Evolutionary conservation across 2,329 filamentous ascomycete species (phyloP), one percentile per base, ranked within the genome.

Genomic region (Ophiocordyceps camponoti-leonardi): DNA sequence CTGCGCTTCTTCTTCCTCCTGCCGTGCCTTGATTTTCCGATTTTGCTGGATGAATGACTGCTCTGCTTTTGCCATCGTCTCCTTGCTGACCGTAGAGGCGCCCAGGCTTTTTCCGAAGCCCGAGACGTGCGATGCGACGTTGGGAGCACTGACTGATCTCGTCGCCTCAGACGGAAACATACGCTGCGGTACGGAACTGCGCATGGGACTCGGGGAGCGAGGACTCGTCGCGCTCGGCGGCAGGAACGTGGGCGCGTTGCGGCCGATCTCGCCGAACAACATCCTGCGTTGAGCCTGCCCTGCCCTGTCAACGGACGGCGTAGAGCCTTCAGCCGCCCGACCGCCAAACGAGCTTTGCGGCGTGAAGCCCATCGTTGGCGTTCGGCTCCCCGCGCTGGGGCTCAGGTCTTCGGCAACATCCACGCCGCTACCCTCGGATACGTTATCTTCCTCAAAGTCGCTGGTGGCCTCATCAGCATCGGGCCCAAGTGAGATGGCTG

Each of bases 191-290:
- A 77, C 61, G 39, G 74, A 69, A 45, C 69, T 67, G 31, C 81
- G 75, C 23, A 84, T 64, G 1, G 83, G 83, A 51, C 83, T 87
- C 1, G 83, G 82, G 11, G 83, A 86, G 33, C 81, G 75, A 42
- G 82, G 80, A 51, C 75, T 80, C n/a, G 67, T 65, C 19, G 64
- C 65, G 31, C 60, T 68, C 22, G 73, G 66, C 31, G 72, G 74
- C 11, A 75, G 65, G 46, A 83, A 73, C 22, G 71, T 50, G 0
- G 75, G 73, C 18, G 66, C 67, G 39, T 65, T 68, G 37, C 65
- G 65, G 47, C 61, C 61, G 37, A 77, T 56, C 47, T 78, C 72
- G 10, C 73, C 75, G 58, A 79, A 80, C 6, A 78, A 58, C 2
- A 64, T 55, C n/a, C 59, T 58, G 16, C 63, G 54, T 48, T 60